Evolutionary conservation across 495 filamentous ascomycete genomes (phyloP), one percentile per base, ranked within the genome.

Genomic region (Penicillium nucicola): DNA sequence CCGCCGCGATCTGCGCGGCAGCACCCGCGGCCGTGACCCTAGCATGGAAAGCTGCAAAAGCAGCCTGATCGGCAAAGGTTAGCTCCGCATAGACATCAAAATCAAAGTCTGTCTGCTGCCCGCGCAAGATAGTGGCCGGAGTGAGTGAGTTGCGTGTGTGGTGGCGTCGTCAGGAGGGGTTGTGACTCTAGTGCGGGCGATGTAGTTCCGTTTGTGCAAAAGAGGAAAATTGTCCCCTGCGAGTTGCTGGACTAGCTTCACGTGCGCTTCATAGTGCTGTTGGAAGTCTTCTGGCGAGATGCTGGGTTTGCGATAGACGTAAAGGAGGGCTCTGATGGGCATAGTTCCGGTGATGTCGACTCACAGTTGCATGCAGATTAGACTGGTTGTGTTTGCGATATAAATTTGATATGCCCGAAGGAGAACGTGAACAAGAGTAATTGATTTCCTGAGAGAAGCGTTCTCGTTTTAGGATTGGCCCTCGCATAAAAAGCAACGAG

Each of bases 1-100:
- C 57, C 20, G 49, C 51, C 5, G 43, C 39, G 46, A 68, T 55
- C 57, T 59, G 44, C 28, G 52, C 43, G 28, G 56, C 54, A 18
- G 50, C 46, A 10, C 65, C 65, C 4, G 62, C 54, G 3, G 49
- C 42, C 23, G 61, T 53, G 1, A 69, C 31, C 32, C 61, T 57
- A 0, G 58, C 64, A 31, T 33, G 44, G 42, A 71, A 69, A 1
- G 45, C 52, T 14, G 64, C 41, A 40, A 65, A 69, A 7, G 60
- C 58, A 14, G 46, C 61, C 20, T 62, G 58, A 38, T 71, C 62
- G 10, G 48, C 44, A 40, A 71, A 76, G 0, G 53, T 64, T 4
- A 77, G 35, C 37, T 69, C 67, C 4, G 61, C 68, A 18, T 66
- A 53, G 11, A 58, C 63, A 42, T 77, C 74, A 45, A 66, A 71